Conservation (phyloP, 1,284 basidiomycete genomes). For the Schizophyllum commune region DNA sequence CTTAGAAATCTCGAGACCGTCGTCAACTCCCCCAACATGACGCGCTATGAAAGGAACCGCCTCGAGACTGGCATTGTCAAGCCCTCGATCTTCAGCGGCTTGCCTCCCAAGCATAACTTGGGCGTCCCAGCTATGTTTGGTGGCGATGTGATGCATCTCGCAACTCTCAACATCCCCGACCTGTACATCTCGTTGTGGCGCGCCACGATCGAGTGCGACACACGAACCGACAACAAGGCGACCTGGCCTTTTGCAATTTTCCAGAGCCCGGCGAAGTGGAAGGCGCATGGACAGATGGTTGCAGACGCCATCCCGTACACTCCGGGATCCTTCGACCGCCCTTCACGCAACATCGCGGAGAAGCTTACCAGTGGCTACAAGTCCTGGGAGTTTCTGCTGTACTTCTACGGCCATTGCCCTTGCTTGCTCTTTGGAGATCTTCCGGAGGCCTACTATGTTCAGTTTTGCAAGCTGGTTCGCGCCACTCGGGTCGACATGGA, state of each 20-base stretch:
- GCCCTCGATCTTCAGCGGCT: conserved; percentile 24
- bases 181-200: conserved; percentile 23
- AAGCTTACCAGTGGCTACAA: conserved; percentile 34
- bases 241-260: conserved; percentile 30
- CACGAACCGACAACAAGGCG: conserved; percentile 12
- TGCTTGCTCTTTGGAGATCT: too few species aligned
- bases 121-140: conserved; percentile 28
- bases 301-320: conserved; percentile 24
- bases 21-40: too few species aligned
- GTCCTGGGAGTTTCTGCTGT: conserved; percentile 26
- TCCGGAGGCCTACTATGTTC: background rate
- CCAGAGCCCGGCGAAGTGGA: conserved; percentile 22
- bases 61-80: conserved; percentile 27
- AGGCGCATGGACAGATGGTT: conserved; percentile 25
- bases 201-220: conserved; percentile 21
- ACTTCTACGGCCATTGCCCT: conserved; percentile 30
- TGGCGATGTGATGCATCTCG: too few species aligned
- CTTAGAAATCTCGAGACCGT: background rate
- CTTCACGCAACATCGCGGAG: conserved; percentile 26
- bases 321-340: too few species aligned
- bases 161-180: conserved; percentile 21
- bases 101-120: conserved; percentile 13
- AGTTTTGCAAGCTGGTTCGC: conserved; percentile 6
- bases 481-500: conserved; percentile 1
- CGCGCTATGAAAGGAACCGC: conserved; percentile 20